Percentiles rank a stretch among this genome's conserved stretches.
These are phyloP conservation scores for Petunia secreta DNA, from an alignment of 257 asterid genomes.

Conservation along the genomic window DNA sequence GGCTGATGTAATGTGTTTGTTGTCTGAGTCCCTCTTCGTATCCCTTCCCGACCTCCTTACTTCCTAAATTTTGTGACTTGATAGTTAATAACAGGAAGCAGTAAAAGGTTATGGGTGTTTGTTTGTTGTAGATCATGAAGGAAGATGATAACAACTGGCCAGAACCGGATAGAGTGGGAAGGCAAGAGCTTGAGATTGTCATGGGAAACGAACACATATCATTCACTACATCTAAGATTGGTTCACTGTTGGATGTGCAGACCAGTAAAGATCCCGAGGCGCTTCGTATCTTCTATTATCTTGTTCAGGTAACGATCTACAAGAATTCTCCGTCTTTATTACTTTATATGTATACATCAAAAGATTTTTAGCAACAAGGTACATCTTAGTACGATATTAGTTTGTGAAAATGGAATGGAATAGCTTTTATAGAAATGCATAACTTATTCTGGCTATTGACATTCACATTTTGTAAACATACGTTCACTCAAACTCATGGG, in stretches of 20 bases:
- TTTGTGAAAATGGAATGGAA: not conserved
- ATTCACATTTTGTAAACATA: not conserved
- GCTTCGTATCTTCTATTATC: constrained; percentile 87
- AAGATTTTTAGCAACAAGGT: not conserved
- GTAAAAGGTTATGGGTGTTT: not conserved
- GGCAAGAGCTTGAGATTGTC: constrained; percentile 99
- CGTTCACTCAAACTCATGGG: too few relatives aligned
- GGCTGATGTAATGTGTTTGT: not conserved
- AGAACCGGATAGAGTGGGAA: constrained; percentile 97
- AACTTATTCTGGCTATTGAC: not conserved
- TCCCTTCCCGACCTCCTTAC: not conserved
- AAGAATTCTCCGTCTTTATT: not conserved
- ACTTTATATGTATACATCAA: not conserved
- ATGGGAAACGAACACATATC: constrained; percentile 98
- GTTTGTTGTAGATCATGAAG: constrained; percentile 73
- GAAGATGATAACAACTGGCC: constrained; percentile 99
- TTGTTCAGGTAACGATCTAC: constrained; percentile 73
- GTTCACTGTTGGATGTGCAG: constrained; percentile 94
- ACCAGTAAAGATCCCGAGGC: constrained; percentile 98
- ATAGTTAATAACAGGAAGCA: not conserved
- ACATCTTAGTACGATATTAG: not conserved
- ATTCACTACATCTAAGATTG: constrained; percentile 97
- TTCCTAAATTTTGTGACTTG: not conserved
- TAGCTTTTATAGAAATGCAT: not conserved
- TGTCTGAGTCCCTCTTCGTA: not conserved